Conservation (phyloP, 768 basidiomycete species). For the Sarcodon sp. region DNA sequence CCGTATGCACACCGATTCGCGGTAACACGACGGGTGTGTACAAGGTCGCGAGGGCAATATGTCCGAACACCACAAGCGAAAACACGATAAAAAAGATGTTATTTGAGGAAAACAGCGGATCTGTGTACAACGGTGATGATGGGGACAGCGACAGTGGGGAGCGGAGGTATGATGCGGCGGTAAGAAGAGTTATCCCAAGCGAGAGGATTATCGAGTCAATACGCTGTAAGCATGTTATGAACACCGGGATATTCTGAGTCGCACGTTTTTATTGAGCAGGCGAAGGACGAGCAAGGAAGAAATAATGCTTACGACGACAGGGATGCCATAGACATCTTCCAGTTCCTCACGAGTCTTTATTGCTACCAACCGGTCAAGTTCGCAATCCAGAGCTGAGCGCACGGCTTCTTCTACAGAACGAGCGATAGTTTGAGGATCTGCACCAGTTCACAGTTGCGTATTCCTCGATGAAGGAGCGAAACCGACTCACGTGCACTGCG, state of each 20-base stretch:
- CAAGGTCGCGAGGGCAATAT: constrained; percentile 43
- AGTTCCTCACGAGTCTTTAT: constrained; percentile 62
- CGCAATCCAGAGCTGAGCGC: constrained; percentile 38
- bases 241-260: constrained; percentile 58
- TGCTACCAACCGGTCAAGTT: constrained; percentile 51
- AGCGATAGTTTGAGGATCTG: not conserved
- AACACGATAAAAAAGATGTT: constrained; percentile 16
- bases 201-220: constrained; percentile 62
- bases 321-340: constrained; percentile 70
- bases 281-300: not conserved
- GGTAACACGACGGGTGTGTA: constrained; percentile 60
- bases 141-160: constrained; percentile 28
- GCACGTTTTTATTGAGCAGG: not conserved
- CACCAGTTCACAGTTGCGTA: constrained; percentile 1
- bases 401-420: constrained; percentile 11
- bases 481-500: constrained; percentile 4
- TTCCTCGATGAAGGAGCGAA: not conserved
- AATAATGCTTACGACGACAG: constrained; percentile 51
- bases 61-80: constrained; percentile 18
- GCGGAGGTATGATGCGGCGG: constrained; percentile 49
- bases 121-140: not conserved
- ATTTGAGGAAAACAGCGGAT: constrained; percentile 10
- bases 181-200: constrained; percentile 48
- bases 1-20: constrained; percentile 61
- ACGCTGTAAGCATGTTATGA: constrained; percentile 66